Evolutionary conservation across 2,329 filamentous ascomycete genomes (phyloP).

Genomic region (Fusarium chuoi): DNA sequence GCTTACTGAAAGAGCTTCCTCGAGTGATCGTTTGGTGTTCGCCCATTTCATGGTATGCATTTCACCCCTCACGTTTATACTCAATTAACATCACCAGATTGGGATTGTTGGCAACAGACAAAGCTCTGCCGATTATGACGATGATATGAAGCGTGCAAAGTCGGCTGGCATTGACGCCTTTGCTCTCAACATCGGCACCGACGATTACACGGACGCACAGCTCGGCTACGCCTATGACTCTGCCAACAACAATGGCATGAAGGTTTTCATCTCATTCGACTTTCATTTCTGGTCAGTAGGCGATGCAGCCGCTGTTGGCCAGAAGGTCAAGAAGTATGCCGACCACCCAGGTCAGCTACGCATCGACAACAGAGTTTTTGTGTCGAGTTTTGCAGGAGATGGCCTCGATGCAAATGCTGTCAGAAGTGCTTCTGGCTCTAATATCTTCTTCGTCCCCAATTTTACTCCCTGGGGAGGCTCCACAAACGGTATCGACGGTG

Average conservation of each 20-base stretch:
- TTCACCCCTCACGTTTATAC: fast-evolving
- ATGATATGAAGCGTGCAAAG: slow-evolving; percentile 58
- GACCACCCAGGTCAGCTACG: slow-evolving; percentile 57
- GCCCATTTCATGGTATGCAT: slow-evolving; percentile 32
- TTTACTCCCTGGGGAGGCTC: slow-evolving; percentile 55
- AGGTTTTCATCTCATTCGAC: slow-evolving; percentile 67
- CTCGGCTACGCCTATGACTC: slow-evolving; percentile 61
- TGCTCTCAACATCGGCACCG: slow-evolving; percentile 61
- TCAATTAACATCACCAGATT: slow-evolving; percentile 45
- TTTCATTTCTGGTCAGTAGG: slow-evolving; percentile 59
- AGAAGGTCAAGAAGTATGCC: slow-evolving; percentile 58
- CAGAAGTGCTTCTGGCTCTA: slow-evolving; percentile 53
- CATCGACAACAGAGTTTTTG: slow-evolving; percentile 61
- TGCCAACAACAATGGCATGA: slow-evolving; percentile 58
- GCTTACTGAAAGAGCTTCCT: slow-evolving; percentile 17
- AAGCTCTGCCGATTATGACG: slow-evolving; percentile 56
- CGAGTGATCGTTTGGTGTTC: slow-evolving; percentile 29
- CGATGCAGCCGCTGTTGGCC: slow-evolving; percentile 54
- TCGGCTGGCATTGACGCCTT: slow-evolving; percentile 59
- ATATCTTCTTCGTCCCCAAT: slow-evolving; percentile 62
- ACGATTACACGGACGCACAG: slow-evolving; percentile 57
- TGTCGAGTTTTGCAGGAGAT: slow-evolving; percentile 64
- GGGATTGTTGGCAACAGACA: slow-evolving; percentile 57
- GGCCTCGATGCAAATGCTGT: slow-evolving; percentile 56
- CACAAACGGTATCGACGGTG: slow-evolving; percentile 56